Evolutionary conservation across 2,329 filamentous ascomycete genomes (phyloP).

Genomic region (Golovinomyces cichoracearum): DNA sequence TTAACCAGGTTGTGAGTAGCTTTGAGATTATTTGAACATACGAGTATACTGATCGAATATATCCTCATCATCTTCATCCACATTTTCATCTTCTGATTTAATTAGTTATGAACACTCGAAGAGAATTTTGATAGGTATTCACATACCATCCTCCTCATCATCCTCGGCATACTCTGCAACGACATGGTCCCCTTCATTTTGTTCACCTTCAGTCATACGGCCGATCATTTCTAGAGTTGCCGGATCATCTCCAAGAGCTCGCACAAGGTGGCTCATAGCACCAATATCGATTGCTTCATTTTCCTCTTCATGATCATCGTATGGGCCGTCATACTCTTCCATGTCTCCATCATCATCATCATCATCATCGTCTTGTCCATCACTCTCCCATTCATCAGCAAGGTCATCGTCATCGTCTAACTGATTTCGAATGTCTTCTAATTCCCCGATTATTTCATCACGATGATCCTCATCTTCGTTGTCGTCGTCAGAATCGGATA

Average conservation of each 20-base stretch:
- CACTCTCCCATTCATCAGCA: constrained; percentile 34
- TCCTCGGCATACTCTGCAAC: constrained; percentile 26
- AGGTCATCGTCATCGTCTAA: constrained; percentile 32
- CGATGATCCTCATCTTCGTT: constrained; percentile 22
- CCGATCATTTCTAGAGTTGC: constrained; percentile 16
- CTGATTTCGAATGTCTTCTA: constrained; percentile 23
- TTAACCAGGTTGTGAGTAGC: constrained; percentile 2
- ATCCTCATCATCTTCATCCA: constrained; percentile 40
- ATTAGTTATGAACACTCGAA: background rate
- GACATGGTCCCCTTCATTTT: constrained; percentile 22
- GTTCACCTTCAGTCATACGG: constrained; percentile 16
- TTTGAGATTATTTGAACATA: constrained; percentile 16
- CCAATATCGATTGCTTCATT: constrained; percentile 9
- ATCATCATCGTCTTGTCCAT: constrained; percentile 30
- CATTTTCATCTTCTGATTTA: constrained; percentile 34
- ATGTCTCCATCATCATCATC: constrained; percentile 28
- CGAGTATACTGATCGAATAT: constrained; percentile 34
- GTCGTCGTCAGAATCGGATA: constrained; percentile 28
- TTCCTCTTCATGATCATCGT: constrained; percentile 25
- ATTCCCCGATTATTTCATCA: constrained; percentile 37
- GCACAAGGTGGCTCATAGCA: constrained; percentile 27
- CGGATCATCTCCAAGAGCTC: constrained; percentile 20
- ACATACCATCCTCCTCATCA: constrained; percentile 32
- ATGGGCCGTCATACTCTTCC: constrained; percentile 27
- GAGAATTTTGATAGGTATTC: background rate